Conservation (phyloP, 345 rosid genomes). For the Citrus inodora region DNA sequence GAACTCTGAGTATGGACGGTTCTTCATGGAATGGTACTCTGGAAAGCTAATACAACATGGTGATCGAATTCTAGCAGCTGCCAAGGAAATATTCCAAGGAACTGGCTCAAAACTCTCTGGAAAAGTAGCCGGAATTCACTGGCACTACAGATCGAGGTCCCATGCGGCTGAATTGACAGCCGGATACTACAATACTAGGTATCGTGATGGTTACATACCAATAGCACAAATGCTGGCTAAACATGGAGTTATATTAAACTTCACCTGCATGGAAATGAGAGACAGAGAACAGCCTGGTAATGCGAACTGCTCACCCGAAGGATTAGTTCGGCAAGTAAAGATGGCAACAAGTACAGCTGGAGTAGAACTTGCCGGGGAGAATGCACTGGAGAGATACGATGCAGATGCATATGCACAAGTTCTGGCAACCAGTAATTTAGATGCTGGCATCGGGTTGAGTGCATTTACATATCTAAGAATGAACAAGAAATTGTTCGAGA, state of each 20-base stretch:
- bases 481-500: constrained; percentile 86
- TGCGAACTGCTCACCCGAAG: constrained; percentile 90
- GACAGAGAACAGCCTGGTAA: constrained; percentile 66
- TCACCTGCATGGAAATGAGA: constrained; percentile 98
- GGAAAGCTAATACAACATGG: constrained; percentile 77
- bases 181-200: constrained; percentile 80
- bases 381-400: constrained; percentile 88
- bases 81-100: constrained; percentile 66
- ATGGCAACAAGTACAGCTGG: constrained; percentile 57
- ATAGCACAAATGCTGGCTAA: constrained; percentile 70
- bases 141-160: constrained; percentile 93
- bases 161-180: constrained; percentile 96
- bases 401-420: constrained; percentile 67
- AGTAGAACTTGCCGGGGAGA: constrained; percentile 82
- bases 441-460: constrained; percentile 65
- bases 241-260: constrained; percentile 67
- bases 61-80: constrained; percentile 67
- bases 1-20: constrained; percentile 78
- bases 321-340: constrained; percentile 82
- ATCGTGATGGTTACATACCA: constrained; percentile 71
- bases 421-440: constrained; percentile 68
- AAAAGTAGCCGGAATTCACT: constrained; percentile 93
- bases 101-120: constrained; percentile 68
- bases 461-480: constrained; percentile 88
- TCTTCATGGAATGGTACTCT: constrained; percentile 92